These are phyloP conservation scores for Enterospora canceri DNA, from an alignment of 371 early-diverging fungal species.

Conservation along the genomic window DNA sequence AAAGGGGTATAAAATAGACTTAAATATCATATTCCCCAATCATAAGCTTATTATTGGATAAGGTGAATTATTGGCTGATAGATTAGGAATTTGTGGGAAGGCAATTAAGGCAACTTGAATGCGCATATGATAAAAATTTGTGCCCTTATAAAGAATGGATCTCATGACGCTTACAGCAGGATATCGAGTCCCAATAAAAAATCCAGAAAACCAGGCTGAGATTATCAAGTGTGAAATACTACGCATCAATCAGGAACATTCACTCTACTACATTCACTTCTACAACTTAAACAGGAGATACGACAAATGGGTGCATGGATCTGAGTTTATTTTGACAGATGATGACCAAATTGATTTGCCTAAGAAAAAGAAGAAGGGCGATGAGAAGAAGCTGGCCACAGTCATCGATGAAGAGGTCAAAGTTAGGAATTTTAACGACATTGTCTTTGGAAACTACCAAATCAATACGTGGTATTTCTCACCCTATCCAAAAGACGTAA, in stretches of 20 bases:
- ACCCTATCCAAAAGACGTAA: conserved; percentile 91
- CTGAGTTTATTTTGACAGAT: conserved; percentile 62
- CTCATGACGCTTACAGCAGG: conserved; percentile 1
- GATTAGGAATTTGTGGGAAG: no score
- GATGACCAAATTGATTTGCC: conserved; percentile 57
- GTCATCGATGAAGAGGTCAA: conserved; percentile 45
- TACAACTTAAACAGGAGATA: conserved; percentile 89
- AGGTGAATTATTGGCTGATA: no score
- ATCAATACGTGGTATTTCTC: conserved; percentile 89
- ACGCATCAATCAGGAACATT: conserved; percentile 61
- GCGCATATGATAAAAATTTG: conserved; percentile 11
- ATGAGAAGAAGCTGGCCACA: background rate
- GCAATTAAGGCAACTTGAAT: no score
- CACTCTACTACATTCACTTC: conserved; percentile 82
- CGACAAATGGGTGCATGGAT: conserved; percentile 84
- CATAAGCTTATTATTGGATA: no score
- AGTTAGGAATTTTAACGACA: conserved; percentile 60
- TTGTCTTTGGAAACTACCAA: conserved; percentile 66
- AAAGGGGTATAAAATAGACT: background rate
- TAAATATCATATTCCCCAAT: no score
- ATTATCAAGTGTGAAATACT: conserved; percentile 74
- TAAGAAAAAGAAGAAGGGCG: conserved; percentile 58
- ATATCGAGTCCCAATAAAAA: conserved; percentile 14
- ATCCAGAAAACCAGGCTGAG: conserved; percentile 50
- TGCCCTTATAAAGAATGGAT: no score